Evolutionary conservation across 306 rosid genomes (phyloP).

Genomic region (Begonia fuchsioides): DNA sequence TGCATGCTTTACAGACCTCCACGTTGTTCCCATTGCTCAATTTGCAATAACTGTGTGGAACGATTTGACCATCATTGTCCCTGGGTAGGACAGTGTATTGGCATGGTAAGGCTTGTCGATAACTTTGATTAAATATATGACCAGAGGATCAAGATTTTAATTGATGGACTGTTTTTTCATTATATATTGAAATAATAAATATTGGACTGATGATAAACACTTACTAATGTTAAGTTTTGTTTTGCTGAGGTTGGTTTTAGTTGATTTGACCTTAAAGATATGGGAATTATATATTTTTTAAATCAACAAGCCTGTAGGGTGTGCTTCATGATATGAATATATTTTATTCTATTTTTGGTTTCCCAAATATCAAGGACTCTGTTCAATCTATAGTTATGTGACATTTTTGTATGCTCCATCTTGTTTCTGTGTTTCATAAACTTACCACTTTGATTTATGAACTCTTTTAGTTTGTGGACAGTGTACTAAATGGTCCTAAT

Average conservation of each 20-base stretch:
- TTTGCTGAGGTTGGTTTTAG: too few species aligned
- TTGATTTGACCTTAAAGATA: too few species aligned
- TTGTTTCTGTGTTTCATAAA: neutral
- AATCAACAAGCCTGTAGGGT: too few species aligned
- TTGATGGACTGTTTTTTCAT: too few species aligned
- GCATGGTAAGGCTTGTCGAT: constrained; percentile 40
- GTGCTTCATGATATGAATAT: too few species aligned
- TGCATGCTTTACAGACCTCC: constrained; percentile 99
- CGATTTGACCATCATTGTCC: constrained; percentile 98
- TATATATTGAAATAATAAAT: too few species aligned
- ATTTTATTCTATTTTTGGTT: too few species aligned
- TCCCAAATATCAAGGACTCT: neutral
- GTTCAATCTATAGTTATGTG: constrained; percentile 2
- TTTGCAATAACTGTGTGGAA: constrained; percentile 94
- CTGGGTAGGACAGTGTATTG: constrained; percentile 99
- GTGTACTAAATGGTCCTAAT: constrained; percentile 17
- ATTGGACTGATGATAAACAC: too few species aligned
- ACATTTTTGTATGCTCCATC: neutral
- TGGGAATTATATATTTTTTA: too few species aligned
- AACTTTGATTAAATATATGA: too few species aligned
- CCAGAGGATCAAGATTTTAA: too few species aligned
- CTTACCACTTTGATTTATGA: neutral
- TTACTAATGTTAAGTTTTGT: too few species aligned
- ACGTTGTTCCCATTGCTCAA: constrained; percentile 97
- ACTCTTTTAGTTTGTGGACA: constrained; percentile 1